Evolutionary conservation across 2,329 filamentous ascomycete species (phyloP).

Genomic region (Fusarium sp.): DNA sequence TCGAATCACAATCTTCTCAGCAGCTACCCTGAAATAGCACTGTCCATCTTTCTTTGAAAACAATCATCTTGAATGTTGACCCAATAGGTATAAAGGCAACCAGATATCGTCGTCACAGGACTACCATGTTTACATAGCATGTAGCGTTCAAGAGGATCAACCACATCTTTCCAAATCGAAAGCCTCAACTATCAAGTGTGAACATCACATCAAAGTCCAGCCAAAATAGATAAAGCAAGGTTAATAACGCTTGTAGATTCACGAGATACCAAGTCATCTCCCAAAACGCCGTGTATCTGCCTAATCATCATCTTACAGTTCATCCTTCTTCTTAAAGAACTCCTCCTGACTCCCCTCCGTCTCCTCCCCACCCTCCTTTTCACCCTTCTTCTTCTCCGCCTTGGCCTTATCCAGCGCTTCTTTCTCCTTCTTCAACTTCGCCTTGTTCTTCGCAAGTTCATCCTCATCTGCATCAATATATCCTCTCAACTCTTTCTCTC

Average conservation of each 20-base stretch:
- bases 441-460: slow-evolving; percentile 38
- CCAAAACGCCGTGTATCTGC: slow-evolving; percentile 27
- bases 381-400: slow-evolving; percentile 49
- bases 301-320: slow-evolving; percentile 56
- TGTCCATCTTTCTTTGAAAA: no score
- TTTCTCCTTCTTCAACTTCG: slow-evolving; percentile 35
- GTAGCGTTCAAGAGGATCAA: background rate
- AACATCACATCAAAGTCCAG: background rate
- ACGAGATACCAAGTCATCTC: background rate
- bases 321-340: slow-evolving; percentile 33
- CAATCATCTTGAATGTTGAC: no score
- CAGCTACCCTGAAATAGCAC: background rate
- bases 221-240: background rate
- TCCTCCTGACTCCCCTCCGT: slow-evolving; percentile 29
- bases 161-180: background rate
- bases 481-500: slow-evolving; percentile 73
- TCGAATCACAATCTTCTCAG: background rate
- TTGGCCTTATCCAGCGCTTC: slow-evolving; percentile 10
- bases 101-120: no score
- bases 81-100: accelerated
- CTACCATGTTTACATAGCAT: background rate
- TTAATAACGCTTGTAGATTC: background rate
- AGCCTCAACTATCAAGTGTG: background rate
- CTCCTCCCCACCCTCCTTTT: slow-evolving; percentile 30
- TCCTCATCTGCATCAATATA: slow-evolving; percentile 71